Conservation (phyloP, 2,329 filamentous ascomycete species). For the Hypoxylon sp. region DNA sequence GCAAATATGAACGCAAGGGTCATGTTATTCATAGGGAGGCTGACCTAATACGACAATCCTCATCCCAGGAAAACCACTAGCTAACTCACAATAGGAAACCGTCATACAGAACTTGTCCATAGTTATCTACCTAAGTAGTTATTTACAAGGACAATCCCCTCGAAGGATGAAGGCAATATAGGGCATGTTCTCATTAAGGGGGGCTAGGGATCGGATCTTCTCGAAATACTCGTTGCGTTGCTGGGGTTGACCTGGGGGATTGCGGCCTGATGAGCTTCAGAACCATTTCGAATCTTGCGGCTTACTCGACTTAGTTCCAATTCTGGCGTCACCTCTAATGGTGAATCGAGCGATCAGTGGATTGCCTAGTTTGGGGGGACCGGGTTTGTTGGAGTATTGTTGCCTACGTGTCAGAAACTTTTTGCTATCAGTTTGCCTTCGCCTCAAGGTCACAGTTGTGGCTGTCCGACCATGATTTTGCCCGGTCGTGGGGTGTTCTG, state of each 20-base stretch:
- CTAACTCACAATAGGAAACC: background rate
- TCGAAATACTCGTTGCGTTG: background rate
- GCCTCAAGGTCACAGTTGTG: background rate
- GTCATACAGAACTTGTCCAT: background rate
- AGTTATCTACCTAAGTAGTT: background rate
- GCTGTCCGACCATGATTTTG: background rate
- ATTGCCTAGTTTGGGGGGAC: background rate
- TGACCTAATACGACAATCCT: background rate
- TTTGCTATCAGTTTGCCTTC: background rate
- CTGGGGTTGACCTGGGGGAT: background rate
- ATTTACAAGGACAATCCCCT: background rate
- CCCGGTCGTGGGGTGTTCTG: background rate
- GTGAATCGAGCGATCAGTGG: background rate
- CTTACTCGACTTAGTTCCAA: constrained; percentile 3
- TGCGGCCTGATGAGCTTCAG: background rate
- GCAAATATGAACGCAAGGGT: background rate
- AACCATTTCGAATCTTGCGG: background rate
- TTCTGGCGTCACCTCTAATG: background rate
- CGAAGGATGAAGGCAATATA: background rate
- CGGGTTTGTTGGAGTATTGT: background rate
- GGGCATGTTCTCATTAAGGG: background rate
- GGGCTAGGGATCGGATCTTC: background rate
- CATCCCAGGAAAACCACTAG: background rate
- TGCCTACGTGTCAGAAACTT: background rate
- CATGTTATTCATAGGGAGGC: background rate